phyloP scores from a whole-genome alignment of 768 basidiomycete species.

The Boletus rubropictus region DNA sequence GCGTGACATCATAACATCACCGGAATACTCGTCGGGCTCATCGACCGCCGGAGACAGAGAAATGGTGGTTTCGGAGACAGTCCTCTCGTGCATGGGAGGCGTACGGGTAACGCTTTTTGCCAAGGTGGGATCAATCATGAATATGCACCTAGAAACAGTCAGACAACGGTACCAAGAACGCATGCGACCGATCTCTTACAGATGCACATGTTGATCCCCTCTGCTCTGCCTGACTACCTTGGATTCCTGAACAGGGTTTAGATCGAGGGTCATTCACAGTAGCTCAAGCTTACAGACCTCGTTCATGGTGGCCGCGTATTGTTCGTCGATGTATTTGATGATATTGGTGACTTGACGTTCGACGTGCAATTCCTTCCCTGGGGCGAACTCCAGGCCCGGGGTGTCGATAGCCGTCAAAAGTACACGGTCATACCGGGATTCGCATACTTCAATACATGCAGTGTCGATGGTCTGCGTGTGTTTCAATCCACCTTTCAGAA shows the following conservation, averaged over 20 bases:
- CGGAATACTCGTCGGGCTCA: constrained; percentile 44
- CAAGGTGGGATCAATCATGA: constrained; percentile 78
- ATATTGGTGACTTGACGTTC: constrained; percentile 72
- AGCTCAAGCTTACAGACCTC: constrained; percentile 44
- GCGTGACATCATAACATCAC: constrained; percentile 61
- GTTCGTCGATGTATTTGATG: constrained; percentile 73
- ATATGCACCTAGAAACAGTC: constrained; percentile 57
- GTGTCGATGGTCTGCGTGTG: constrained; percentile 59
- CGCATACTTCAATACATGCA: constrained; percentile 75
- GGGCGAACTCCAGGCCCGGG: constrained; percentile 72
- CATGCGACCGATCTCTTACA: constrained; percentile 43
- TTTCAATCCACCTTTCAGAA: constrained; percentile 56
- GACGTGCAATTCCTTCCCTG: constrained; percentile 68
- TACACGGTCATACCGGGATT: constrained; percentile 75
- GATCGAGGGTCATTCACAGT: background rate
- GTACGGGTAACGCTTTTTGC: constrained; percentile 47
- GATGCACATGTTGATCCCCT: constrained; percentile 85
- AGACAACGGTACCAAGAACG: constrained; percentile 3
- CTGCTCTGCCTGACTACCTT: constrained; percentile 84
- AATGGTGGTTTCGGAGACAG: constrained; percentile 64
- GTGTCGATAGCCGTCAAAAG: constrained; percentile 80
- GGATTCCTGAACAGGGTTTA: constrained; percentile 53
- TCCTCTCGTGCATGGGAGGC: constrained; percentile 44
- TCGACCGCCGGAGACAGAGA: constrained; percentile 44
- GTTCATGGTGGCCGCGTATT: constrained; percentile 82